phyloP scores from a whole-genome alignment of 495 filamentous ascomycete species.

The Podospora fimiseda region DNA sequence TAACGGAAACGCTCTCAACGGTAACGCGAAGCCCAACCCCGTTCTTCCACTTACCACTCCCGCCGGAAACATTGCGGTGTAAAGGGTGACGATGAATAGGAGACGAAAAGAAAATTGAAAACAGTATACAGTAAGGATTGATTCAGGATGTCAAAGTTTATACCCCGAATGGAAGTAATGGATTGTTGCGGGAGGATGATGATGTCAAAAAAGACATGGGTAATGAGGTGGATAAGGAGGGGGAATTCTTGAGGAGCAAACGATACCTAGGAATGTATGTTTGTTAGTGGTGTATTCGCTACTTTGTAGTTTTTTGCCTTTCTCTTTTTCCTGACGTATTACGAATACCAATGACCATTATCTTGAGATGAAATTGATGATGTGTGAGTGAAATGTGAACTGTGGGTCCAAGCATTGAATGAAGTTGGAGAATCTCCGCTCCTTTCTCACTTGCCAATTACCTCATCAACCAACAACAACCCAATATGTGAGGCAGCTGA shows the following conservation, averaged over 20 bases:
- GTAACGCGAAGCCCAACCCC: neutral
- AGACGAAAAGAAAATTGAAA: neutral
- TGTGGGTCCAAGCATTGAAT: too few species aligned
- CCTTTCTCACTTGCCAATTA: too few species aligned
- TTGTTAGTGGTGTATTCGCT: slow-evolving; percentile 2
- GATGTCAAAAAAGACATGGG: neutral
- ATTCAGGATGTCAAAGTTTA: neutral
- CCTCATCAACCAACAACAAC: too few species aligned
- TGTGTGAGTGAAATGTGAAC: too few species aligned
- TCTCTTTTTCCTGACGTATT: slow-evolving; percentile 2
- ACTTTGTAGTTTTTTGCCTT: slow-evolving; percentile 1
- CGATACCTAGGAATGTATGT: neutral
- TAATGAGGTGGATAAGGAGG: neutral
- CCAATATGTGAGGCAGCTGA: too few species aligned
- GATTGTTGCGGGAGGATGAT: neutral
- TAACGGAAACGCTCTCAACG: neutral
- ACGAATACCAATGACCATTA: slow-evolving; percentile 2
- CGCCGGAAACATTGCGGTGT: neutral
- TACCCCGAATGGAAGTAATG: slow-evolving; percentile 4
- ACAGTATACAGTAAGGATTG: neutral
- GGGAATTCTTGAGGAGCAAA: neutral
- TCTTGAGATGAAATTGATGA: too few species aligned
- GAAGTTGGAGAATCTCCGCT: too few species aligned
- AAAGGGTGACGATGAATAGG: neutral
- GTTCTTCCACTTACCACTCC: too few species aligned